Base-by-base conservation (phyloP, 2,329 filamentous ascomycete species). In the Dothidotthia symphoricarpi region DNA sequence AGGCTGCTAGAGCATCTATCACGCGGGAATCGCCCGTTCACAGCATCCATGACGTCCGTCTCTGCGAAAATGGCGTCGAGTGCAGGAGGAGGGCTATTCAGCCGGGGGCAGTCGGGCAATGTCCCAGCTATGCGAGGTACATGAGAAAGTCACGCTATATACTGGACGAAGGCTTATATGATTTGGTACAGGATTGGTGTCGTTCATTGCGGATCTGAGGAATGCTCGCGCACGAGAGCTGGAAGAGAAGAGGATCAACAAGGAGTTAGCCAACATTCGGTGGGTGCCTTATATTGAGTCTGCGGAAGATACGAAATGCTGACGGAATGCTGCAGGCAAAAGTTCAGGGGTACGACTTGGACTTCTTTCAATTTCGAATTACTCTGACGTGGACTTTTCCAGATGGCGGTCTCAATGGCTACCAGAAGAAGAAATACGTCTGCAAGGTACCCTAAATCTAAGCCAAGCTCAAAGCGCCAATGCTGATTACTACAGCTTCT, bases 371-470 rank as follows among this genome's bases (percentile, higher is more conserved):
- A 29, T 19, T 16, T 37, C 36, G 29, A 38, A 26, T 26, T 40
- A 25, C 12, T 35, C 47, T 60, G 34, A 58, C 45, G 31, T 24
- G 12, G 35, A 10, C 16, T 10, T 45, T 29, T 33, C 30, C 36
- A 82, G 87, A 93, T 67, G 90, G 89, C 50, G 93, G 79, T 63
- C 75, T 98, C 41, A 95, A 85, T 64, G 94, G 93, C 52, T 98
- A 98, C 66, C 89, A 96, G 75, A 96, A 94, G 77, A 98, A 98
- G 80, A 98, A 98, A 86, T 98, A 98, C 67, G 93, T 98, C 53
- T 98, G 93, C 87, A 98, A 98, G 75, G 79, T 82, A 71, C 16
- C 12, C 19, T 17, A 10, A 9, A 22, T 7, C 36, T 19, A 24
- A 22, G 15, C 13, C 22, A 25, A 27, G 12, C 6, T 24, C 41